Conservation (phyloP, 257 asterid species). For the Mitragyna speciosa region DNA sequence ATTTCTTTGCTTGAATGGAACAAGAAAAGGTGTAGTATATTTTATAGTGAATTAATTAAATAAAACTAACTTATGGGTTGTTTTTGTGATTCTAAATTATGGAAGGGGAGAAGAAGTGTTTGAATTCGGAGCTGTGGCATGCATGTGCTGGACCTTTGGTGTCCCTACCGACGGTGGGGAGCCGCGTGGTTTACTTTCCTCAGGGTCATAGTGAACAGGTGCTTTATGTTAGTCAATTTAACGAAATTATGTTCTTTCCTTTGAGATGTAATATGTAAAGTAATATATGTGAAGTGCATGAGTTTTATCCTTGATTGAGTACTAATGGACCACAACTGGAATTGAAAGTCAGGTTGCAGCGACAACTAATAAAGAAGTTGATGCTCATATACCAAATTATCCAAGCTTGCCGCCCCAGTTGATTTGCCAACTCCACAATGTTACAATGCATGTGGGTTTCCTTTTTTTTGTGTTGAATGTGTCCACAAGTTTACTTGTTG, state of each 20-base stretch:
- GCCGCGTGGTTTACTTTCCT: conserved; percentile 97
- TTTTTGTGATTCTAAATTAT: conserved; percentile 33
- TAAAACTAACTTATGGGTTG: conserved; percentile 8
- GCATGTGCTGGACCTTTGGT: conserved; percentile 99
- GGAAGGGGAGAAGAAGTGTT: conserved; percentile 88
- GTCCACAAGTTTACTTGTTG: conserved; percentile 18
- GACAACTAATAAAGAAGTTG: conserved; percentile 89
- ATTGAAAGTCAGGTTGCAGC: conserved; percentile 72
- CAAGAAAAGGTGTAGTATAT: background rate
- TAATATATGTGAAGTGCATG: conserved; percentile 4
- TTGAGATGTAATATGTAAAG: conserved; percentile 5
- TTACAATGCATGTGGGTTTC: conserved; percentile 93
- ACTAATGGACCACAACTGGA: conserved; percentile 32
- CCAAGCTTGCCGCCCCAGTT: conserved; percentile 86
- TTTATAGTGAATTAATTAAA: background rate
- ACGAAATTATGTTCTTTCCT: conserved; percentile 2
- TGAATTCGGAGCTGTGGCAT: conserved; percentile 98
- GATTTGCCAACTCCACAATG: conserved; percentile 98
- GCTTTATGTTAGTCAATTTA: conserved; percentile 7
- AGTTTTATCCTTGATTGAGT: conserved; percentile 17
- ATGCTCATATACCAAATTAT: conserved; percentile 91
- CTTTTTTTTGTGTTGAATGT: conserved; percentile 24
- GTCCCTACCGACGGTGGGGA: conserved; percentile 76
- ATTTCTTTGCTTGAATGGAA: background rate
- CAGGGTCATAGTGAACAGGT: conserved; percentile 99